A percentile compares a stretch with the other conserved stretches of the same genome.
Conservation (phyloP, 78 protist species). For the Tieghemostelium lacteum region DNA sequence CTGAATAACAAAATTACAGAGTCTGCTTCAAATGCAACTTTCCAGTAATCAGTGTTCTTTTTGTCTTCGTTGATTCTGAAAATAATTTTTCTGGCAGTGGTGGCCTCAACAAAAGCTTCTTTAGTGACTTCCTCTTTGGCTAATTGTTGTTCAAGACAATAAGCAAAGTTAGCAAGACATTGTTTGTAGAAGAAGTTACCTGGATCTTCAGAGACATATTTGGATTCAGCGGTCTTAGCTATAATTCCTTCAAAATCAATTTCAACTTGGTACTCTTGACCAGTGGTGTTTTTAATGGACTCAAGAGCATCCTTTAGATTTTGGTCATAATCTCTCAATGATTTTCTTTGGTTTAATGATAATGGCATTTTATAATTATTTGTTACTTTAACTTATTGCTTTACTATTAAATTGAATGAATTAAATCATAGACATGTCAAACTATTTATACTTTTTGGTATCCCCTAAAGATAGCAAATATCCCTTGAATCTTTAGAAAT, state of each 20-base stretch:
- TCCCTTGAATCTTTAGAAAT: too few species aligned
- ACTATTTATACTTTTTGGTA: too few species aligned
- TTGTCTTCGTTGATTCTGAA: constrained; percentile 28
- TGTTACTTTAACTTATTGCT: too few species aligned
- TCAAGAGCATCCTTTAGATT: constrained; percentile 17
- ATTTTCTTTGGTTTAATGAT: too few species aligned
- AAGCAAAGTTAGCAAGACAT: constrained; percentile 4
- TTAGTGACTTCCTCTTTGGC: constrained; percentile 41
- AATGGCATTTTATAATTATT: too few species aligned
- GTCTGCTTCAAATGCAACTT: not conserved
- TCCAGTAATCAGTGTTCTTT: constrained; percentile 58
- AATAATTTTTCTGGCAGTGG: not conserved
- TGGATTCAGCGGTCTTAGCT: not conserved
- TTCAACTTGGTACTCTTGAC: constrained; percentile 40
- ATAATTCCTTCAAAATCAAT: constrained; percentile 31
- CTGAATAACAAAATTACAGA: constrained; percentile 5
- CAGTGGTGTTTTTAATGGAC: constrained; percentile 4
- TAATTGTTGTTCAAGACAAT: not conserved
- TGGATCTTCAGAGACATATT: not conserved
- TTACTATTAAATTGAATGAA: too few species aligned
- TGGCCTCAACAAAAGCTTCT: constrained; percentile 54
- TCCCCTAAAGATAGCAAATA: too few species aligned
- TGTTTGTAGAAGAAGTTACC: constrained; percentile 60
- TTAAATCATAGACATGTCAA: too few species aligned
- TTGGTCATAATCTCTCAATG: constrained; percentile 51